These are phyloP conservation scores for Excoecaria cochinchinensis DNA, from an alignment of 345 rosid species.

Conservation along the genomic window DNA sequence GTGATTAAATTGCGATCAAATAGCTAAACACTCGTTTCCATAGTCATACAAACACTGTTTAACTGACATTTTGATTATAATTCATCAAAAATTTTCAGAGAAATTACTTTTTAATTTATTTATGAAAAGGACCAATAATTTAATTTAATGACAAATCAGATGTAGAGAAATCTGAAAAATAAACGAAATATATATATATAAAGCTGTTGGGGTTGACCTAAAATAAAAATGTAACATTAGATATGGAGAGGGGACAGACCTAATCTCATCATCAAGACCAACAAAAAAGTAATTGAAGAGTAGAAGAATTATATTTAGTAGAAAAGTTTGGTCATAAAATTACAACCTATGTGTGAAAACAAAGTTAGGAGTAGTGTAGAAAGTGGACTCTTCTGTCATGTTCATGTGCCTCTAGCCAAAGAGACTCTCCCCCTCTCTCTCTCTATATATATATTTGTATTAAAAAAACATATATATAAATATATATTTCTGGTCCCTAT, in stretches of 20 bases:
- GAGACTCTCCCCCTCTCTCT: too few species aligned
- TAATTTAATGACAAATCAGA: too few species aligned
- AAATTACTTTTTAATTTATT: too few species aligned
- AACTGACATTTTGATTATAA: background rate
- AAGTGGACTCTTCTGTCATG: slow-evolving; percentile 44
- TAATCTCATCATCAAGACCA: too few species aligned
- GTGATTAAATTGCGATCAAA: too few species aligned
- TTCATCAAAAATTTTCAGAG: background rate
- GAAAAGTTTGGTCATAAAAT: background rate
- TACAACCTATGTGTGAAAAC: slow-evolving; percentile 31
- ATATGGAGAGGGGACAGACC: too few species aligned
- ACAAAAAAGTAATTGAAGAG: too few species aligned
- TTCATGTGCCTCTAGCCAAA: slow-evolving; percentile 31
- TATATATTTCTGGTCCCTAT: background rate
- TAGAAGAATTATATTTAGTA: background rate
- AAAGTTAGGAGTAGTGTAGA: slow-evolving; percentile 32
- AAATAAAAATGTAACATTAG: slow-evolving; percentile 1
- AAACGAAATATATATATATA: background rate
- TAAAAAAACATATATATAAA: background rate
- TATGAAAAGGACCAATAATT: too few species aligned
- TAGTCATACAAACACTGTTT: too few species aligned
- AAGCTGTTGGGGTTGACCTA: slow-evolving; percentile 35
- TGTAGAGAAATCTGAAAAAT: too few species aligned
- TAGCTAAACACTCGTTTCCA: too few species aligned
- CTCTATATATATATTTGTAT: background rate